Conservation (phyloP, 805 yeast genomes). For the Starmerella bacillaris region DNA sequence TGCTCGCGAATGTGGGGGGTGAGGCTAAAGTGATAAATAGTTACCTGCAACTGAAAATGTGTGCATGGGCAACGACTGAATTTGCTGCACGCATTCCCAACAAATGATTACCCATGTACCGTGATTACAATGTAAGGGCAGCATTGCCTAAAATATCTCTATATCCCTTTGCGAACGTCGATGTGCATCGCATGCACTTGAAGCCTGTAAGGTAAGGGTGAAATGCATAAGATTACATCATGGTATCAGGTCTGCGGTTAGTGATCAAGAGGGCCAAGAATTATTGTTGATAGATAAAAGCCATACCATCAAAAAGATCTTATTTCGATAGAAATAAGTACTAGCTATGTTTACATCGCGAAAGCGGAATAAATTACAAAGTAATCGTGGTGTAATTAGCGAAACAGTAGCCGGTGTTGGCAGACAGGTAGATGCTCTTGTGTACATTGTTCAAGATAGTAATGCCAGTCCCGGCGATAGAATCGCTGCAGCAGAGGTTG, state of each 20-base stretch:
- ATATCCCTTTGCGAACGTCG: no score
- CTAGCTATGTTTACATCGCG: not conserved
- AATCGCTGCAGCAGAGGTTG: conserved; percentile 32
- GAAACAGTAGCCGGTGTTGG: conserved; percentile 22
- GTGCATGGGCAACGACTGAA: no score
- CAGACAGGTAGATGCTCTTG: conserved; percentile 20
- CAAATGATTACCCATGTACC: no score
- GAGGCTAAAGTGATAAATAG: no score
- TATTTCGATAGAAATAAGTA: no score
- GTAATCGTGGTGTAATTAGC: conserved; percentile 3
- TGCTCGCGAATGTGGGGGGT: no score
- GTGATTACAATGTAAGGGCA: no score
- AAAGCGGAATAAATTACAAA: not conserved
- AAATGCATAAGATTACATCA: not conserved
- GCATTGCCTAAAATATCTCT: no score
- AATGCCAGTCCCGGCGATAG: conserved; percentile 19
- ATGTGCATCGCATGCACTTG: no score
- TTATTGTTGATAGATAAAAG: not conserved
- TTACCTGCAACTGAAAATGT: no score
- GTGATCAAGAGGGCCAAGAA: not conserved
- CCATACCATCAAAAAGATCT: no score
- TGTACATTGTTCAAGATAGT: conserved; percentile 16
- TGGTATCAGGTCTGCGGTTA: not conserved
- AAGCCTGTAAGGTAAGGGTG: not conserved
- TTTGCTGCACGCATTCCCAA: no score